A percentile compares a stretch with the other conserved stretches of the same genome.
Conservation (phyloP, 768 basidiomycete species). For the Amanita subjunquillea region DNA sequence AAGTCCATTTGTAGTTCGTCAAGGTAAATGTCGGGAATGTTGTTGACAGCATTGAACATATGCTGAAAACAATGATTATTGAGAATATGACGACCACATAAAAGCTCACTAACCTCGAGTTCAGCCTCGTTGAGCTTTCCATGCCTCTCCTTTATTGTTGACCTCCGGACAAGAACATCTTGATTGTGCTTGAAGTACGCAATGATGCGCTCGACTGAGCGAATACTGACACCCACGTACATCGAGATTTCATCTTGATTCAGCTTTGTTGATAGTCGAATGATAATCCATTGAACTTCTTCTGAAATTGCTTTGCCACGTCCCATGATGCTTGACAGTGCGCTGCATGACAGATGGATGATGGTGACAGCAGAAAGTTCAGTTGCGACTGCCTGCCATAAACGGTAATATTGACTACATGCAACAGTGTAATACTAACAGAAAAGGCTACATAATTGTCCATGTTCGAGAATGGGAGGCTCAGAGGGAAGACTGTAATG, state of each 20-base stretch:
- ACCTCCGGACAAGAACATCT: neutral
- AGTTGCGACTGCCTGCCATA: no score
- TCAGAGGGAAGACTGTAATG: slow-evolving; percentile 35
- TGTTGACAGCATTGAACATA: slow-evolving; percentile 4
- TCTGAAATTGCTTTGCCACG: slow-evolving; percentile 1
- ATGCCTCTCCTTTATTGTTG: neutral
- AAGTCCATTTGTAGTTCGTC: slow-evolving; percentile 18
- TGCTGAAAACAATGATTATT: neutral
- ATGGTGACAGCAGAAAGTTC: neutral
- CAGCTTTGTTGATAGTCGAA: neutral
- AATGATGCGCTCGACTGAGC: slow-evolving; percentile 3
- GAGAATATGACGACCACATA: neutral
- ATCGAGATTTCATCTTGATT: neutral
- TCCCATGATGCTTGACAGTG: neutral
- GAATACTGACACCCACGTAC: slow-evolving; percentile 1
- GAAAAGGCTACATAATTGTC: no score
- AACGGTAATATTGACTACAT: no score
- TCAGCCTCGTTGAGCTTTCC: neutral
- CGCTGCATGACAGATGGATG: neutral
- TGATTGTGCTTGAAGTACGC: neutral
- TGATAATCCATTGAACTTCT: slow-evolving; percentile 2
- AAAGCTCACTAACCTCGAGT: neutral
- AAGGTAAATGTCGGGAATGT: slow-evolving; percentile 17
- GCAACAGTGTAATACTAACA: no score
- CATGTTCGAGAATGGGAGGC: slow-evolving; percentile 37